Base-by-base conservation (phyloP, 2,329 filamentous ascomycete species). In the Chaetomium sp. region DNA sequence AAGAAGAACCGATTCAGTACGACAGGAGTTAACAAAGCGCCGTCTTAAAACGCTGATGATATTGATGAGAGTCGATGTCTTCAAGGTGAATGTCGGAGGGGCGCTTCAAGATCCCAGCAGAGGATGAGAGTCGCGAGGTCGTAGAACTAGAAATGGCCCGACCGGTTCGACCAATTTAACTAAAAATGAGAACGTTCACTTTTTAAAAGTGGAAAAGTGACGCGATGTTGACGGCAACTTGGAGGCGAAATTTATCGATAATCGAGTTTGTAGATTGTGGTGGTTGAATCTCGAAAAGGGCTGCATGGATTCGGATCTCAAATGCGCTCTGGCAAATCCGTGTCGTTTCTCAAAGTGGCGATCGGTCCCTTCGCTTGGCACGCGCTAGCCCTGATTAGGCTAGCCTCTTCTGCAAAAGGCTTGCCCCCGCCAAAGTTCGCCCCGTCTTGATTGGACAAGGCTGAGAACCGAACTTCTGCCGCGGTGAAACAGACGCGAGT, bases 281-380 rank as follows among this genome's bases (percentile, higher is more conserved):
- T 36, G 14, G 34, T 32, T 50, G 45, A 27, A 27, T 27, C 19
- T 27, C 19, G 19, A 27, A 27, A 27, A 27, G 27, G 27, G 34
- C 34, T 47, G 51, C 51, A 35, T 41, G 43, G 43, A 47, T 48
- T 48, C 32, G 45, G 37, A 61, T 58, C 59, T 57, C 45, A 43
- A 53, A 57, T 48, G 41, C 2, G 11, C 12, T 27, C 36, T 14
- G 48, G 27, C 40, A 50, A 40, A 50, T 46, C 51, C 51, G 51
- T 45, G 48, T n/a, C 19, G 12, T 35, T 27, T 2, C n/a, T 34
- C 38, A 6, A 46, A 37, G 50, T 49, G 54, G 54, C 54, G 36
- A 56, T 46, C 42, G 10, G 11, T 36, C 44, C 47, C 32, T 46
- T 36, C 1, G 6, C 14, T 48, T 33, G 11, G 5, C 3, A 6